Conservation (phyloP, 208 protist species). For the Chromosphaera perkinsii region DNA sequence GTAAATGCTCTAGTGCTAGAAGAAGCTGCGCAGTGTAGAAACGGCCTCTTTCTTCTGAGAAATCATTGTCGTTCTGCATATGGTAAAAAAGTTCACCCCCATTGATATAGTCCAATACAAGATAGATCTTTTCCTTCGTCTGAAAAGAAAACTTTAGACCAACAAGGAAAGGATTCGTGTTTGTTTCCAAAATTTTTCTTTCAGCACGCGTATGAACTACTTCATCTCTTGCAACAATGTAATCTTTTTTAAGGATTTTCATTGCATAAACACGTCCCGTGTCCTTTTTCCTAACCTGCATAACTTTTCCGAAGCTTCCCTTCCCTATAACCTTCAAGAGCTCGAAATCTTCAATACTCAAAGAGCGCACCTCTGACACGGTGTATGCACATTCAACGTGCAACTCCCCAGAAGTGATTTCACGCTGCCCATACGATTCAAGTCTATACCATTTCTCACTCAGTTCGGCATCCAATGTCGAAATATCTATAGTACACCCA, state of each 20-base stretch:
- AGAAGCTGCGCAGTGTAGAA: slow-evolving; percentile 67
- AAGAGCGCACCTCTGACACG: neutral
- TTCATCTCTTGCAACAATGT: slow-evolving; percentile 22
- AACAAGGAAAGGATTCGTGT: slow-evolving; percentile 29
- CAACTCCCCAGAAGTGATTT: neutral
- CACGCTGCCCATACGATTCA: too few species aligned
- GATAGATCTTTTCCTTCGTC: slow-evolving; percentile 54
- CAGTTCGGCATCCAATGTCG: too few species aligned
- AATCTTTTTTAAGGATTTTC: slow-evolving; percentile 56
- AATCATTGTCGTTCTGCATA: slow-evolving; percentile 49
- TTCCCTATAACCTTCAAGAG: slow-evolving; percentile 39
- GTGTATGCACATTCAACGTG: neutral
- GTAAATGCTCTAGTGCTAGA: slow-evolving; percentile 35
- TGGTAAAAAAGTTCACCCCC: slow-evolving; percentile 66
- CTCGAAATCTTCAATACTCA: slow-evolving; percentile 39
- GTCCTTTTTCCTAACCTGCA: slow-evolving; percentile 57
- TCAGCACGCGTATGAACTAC: slow-evolving; percentile 40
- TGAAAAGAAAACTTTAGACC: slow-evolving; percentile 23
- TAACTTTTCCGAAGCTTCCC: slow-evolving; percentile 42
- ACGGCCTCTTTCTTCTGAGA: slow-evolving; percentile 32
- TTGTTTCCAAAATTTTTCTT: slow-evolving; percentile 12
- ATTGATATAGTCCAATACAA: slow-evolving; percentile 67
- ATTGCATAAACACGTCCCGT: slow-evolving; percentile 62
- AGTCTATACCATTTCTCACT: too few species aligned
- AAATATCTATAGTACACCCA: too few species aligned